Evolutionary conservation across 768 basidiomycete species (phyloP).

Genomic region (Tricholoma sp.): DNA sequence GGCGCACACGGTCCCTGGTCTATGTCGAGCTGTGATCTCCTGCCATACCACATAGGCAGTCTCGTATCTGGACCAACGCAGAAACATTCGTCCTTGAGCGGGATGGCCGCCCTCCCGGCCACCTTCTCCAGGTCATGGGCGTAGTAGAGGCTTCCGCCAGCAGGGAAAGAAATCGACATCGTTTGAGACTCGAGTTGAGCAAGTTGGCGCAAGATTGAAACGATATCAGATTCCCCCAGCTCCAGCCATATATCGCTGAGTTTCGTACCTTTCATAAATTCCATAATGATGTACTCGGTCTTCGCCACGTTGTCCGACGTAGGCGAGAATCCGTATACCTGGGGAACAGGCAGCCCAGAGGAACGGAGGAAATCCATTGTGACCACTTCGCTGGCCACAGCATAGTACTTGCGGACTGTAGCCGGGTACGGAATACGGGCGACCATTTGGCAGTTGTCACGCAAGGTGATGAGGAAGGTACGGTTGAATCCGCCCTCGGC

Average conservation of each 20-base stretch:
- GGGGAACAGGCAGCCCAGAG: conserved; percentile 34
- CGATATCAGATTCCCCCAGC: conserved; percentile 32
- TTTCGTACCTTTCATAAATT: conserved; percentile 35
- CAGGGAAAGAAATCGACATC: conserved; percentile 31
- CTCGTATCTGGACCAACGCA: conserved; percentile 41
- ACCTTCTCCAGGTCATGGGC: conserved; percentile 36
- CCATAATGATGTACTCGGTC: conserved; percentile 44
- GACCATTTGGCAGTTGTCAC: conserved; percentile 30
- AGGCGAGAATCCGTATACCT: conserved; percentile 40
- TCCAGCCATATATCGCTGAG: conserved; percentile 37
- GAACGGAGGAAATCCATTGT: conserved; percentile 38
- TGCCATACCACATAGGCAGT: conserved; percentile 40
- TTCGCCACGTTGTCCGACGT: conserved; percentile 32
- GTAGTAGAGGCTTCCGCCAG: conserved; percentile 9
- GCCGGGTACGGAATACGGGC: conserved; percentile 38
- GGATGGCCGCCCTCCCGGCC: conserved; percentile 26
- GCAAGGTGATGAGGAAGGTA: conserved; percentile 34
- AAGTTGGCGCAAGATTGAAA: conserved; percentile 40
- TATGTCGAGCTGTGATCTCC: conserved; percentile 42
- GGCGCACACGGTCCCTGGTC: conserved; percentile 47
- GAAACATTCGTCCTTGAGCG: conserved; percentile 35
- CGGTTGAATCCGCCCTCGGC: conserved; percentile 42
- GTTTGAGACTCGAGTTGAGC: conserved; percentile 41
- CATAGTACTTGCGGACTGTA: conserved; percentile 31
- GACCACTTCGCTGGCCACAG: conserved; percentile 42